Conservation (phyloP, 108 stramenopile genomes). For the Pseudonitzschia delicatissima region DNA sequence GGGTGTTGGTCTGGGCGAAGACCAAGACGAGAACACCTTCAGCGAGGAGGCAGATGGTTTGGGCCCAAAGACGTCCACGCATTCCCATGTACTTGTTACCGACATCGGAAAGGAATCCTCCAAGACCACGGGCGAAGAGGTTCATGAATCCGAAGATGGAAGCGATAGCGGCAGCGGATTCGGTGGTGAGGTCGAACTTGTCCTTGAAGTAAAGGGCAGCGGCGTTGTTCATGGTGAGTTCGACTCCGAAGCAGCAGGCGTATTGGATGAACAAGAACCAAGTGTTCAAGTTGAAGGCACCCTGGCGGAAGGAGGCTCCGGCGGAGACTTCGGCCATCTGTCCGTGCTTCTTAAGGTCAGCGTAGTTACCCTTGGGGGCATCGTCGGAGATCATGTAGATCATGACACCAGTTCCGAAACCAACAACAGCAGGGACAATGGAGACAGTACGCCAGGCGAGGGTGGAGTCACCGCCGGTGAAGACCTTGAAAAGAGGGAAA, state of each 20-base stretch:
- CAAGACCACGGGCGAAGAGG: slow-evolving; percentile 70
- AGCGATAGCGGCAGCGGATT: slow-evolving; percentile 72
- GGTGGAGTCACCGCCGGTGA: slow-evolving; percentile 59
- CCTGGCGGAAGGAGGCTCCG: slow-evolving; percentile 57
- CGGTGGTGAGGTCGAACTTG: slow-evolving; percentile 64
- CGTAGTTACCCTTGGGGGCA: slow-evolving; percentile 85
- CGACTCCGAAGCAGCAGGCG: slow-evolving; percentile 91
- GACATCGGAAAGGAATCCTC: slow-evolving; percentile 56
- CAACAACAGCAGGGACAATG: slow-evolving; percentile 75
- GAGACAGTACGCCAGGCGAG: slow-evolving; percentile 81
- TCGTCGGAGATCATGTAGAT: slow-evolving; percentile 72
- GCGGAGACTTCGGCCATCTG: slow-evolving; percentile 74
- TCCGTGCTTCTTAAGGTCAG: slow-evolving; percentile 74
- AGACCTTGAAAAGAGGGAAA: slow-evolving; percentile 73
- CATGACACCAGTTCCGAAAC: slow-evolving; percentile 43
- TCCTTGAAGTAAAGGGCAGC: slow-evolving; percentile 83
- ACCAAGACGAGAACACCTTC: slow-evolving; percentile 68
- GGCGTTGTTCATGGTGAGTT: slow-evolving; percentile 90
- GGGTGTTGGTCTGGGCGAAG: slow-evolving; percentile 49
- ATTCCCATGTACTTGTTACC: slow-evolving; percentile 53
- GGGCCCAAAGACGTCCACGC: slow-evolving; percentile 58
- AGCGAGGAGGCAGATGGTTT: slow-evolving; percentile 46
- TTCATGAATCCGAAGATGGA: slow-evolving; percentile 78
- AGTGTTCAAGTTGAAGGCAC: slow-evolving; percentile 79
- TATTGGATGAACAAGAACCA: slow-evolving; percentile 90